Evolutionary conservation across 805 yeast genomes (phyloP).

Genomic region (Wickerhamomyces bovis): DNA sequence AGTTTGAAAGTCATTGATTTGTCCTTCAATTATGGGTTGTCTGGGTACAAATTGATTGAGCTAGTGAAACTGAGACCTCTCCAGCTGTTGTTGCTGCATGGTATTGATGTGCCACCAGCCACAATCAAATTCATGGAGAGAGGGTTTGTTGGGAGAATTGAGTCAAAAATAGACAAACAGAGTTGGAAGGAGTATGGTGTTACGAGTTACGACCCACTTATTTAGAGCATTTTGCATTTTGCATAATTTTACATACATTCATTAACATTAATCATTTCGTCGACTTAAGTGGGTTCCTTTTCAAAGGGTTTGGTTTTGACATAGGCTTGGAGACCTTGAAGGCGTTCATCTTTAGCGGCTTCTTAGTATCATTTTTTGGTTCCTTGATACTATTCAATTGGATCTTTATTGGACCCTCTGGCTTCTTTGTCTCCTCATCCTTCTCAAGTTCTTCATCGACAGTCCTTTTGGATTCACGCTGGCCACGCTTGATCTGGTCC

Average conservation of each 20-base stretch:
- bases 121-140: constrained; percentile 16
- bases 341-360: constrained; percentile 11
- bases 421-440: not conserved
- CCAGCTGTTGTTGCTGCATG: constrained; percentile 16
- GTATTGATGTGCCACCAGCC: constrained; percentile 14
- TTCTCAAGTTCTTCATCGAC: constrained; percentile 1
- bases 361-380: not conserved
- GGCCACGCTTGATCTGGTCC: constrained; percentile 47
- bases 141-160: constrained; percentile 15
- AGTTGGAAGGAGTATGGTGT: constrained; percentile 21
- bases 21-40: constrained; percentile 17
- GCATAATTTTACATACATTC: not conserved
- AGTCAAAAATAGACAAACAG: constrained; percentile 15
- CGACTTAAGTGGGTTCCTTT: constrained; percentile 13
- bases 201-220: constrained; percentile 17
- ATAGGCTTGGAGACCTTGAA: constrained; percentile 17
- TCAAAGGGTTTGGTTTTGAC: constrained; percentile 9
- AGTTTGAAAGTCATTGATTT: constrained; percentile 15
- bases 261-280: not conserved
- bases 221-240: not conserved
- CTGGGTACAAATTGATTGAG: constrained; percentile 20
- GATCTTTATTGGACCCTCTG: constrained; percentile 10
- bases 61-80: constrained; percentile 11
- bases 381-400: constrained; percentile 13
- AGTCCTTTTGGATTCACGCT: constrained; percentile 3